Evolutionary conservation across 257 asterid genomes (phyloP).

Genomic region (Solanum acaule): DNA sequence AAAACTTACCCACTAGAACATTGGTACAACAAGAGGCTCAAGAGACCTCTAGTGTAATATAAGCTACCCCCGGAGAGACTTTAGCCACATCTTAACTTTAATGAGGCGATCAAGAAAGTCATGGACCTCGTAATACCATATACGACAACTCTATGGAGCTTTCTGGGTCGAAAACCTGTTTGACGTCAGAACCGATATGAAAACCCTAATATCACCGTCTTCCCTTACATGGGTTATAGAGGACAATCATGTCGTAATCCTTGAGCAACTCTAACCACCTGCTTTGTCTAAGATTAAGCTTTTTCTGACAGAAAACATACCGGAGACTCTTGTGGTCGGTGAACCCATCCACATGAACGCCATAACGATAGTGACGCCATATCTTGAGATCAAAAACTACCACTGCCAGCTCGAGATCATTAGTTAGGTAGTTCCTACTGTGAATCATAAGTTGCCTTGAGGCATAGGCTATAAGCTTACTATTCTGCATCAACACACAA

Average conservation of each 20-base stretch:
- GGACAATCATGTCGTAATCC: too few species aligned
- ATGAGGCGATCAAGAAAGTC: too few species aligned
- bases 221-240: too few species aligned
- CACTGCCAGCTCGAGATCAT: background rate
- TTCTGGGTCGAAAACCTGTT: background rate
- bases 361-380: background rate
- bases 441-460: background rate
- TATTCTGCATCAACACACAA: background rate
- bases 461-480: background rate
- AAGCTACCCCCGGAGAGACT: too few species aligned
- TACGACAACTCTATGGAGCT: background rate
- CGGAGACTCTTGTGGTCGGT: background rate
- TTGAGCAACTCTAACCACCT: too few species aligned
- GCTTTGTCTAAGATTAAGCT: too few species aligned
- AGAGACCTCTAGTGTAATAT: too few species aligned
- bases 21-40: too few species aligned
- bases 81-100: too few species aligned
- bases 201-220: background rate
- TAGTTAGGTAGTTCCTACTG: background rate
- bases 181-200: too few species aligned
- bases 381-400: background rate
- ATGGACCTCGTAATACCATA: too few species aligned
- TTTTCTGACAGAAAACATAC: fast-evolving
- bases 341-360: background rate
- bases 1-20: background rate